phyloP scores from a whole-genome alignment of 495 filamentous ascomycete species.

The Neurospora sp. region DNA sequence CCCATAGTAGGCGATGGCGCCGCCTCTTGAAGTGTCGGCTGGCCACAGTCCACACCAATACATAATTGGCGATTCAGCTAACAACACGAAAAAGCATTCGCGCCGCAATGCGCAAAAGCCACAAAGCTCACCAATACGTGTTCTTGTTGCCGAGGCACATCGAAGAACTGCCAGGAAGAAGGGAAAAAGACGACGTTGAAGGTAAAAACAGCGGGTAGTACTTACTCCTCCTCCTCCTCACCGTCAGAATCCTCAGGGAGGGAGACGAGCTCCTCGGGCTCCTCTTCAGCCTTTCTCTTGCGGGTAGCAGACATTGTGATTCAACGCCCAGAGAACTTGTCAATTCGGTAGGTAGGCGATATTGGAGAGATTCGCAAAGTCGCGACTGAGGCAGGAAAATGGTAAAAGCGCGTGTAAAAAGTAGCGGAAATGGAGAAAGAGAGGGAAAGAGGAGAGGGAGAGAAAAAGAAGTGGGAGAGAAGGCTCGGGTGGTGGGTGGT shows the following conservation, averaged over 20 bases:
- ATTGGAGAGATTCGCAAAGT: conserved; percentile 13
- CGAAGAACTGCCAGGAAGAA: background rate
- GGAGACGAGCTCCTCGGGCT: conserved; percentile 44
- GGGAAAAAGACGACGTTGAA: background rate
- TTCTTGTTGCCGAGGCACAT: conserved; percentile 14
- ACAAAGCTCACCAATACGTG: background rate
- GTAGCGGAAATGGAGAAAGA: conserved; percentile 11
- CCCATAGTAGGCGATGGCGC: background rate
- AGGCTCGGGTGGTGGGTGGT: conserved; percentile 22
- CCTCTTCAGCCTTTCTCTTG: conserved; percentile 37
- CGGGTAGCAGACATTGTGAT: conserved; percentile 32
- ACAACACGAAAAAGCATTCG: background rate
- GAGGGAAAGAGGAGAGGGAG: conserved; percentile 12
- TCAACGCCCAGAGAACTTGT: conserved; percentile 1
- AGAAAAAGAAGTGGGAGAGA: conserved; percentile 23
- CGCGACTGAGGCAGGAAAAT: conserved; percentile 1
- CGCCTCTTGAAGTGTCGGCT: background rate
- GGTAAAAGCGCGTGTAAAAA: conserved; percentile 13
- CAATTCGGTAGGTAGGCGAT: conserved; percentile 18
- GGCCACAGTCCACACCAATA: background rate
- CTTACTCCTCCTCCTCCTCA: conserved; percentile 47
- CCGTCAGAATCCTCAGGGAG: conserved; percentile 32
- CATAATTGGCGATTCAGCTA: background rate
- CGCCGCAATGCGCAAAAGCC: conserved; percentile 16
- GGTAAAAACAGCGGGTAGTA: conserved; percentile 2